A percentile compares a stretch with the other conserved stretches of the same genome.
Conservation (phyloP, 2,329 filamentous ascomycete genomes). For the Tolypocladium pustulatum region DNA sequence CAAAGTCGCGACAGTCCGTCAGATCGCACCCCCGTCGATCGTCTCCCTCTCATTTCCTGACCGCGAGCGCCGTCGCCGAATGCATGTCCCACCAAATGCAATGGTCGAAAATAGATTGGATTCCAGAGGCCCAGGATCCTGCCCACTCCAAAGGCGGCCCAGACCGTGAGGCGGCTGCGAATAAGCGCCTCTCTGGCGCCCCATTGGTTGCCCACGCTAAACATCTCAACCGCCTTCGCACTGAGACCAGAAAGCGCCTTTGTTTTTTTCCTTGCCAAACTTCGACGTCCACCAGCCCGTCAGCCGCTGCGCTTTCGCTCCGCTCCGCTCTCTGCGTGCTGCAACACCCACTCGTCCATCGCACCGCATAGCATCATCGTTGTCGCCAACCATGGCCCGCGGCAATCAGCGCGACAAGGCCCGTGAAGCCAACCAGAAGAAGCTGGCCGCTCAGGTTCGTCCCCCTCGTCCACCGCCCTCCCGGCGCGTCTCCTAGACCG, state of each 20-base stretch:
- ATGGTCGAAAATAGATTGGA: neutral
- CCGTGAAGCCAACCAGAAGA: conserved; percentile 78
- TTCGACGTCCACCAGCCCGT: neutral
- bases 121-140: neutral
- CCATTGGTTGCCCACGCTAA: neutral
- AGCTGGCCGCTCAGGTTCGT: conserved; percentile 40
- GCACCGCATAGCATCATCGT: neutral
- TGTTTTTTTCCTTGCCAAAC: neutral
- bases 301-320: no score
- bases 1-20: no score
- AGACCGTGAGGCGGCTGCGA: neutral
- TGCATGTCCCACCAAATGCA: neutral
- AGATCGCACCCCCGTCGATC: neutral
- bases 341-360: neutral
- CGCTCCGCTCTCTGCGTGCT: neutral
- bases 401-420: conserved; percentile 94
- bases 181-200: neutral
- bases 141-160: neutral
- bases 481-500: neutral
- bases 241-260: neutral
- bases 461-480: neutral
- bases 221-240: neutral
- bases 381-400: conserved; percentile 57
- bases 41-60: neutral
- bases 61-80: neutral